phyloP scores from a whole-genome alignment of 805 yeast genomes.

The Candida quercuum region DNA sequence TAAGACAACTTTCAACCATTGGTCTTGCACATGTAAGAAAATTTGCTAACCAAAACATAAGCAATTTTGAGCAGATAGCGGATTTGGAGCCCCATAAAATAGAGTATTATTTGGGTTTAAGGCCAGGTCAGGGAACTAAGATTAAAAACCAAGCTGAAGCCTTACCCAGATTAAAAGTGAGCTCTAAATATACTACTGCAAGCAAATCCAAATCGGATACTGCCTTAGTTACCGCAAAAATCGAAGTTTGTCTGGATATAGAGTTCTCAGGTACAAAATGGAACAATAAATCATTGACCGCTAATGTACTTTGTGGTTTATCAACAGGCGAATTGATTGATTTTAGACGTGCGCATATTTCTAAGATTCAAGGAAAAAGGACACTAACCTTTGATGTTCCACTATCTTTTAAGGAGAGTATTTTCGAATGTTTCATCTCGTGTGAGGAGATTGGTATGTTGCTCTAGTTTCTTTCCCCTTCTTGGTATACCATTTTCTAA shows the following conservation, averaged over 20 bases:
- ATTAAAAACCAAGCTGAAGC: constrained; percentile 27
- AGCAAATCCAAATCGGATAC: constrained; percentile 3
- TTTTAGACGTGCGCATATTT: constrained; percentile 34
- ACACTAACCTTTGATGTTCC: constrained; percentile 24
- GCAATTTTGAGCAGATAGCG: constrained; percentile 26
- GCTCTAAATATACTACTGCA: constrained; percentile 12
- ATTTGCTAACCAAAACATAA: constrained; percentile 31
- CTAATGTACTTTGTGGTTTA: constrained; percentile 26
- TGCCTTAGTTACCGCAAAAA: constrained; percentile 18
- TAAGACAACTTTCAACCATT: constrained; percentile 44
- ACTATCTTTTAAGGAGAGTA: constrained; percentile 16
- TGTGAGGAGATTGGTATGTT: constrained; percentile 33
- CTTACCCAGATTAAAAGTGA: constrained; percentile 33
- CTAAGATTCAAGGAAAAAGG: constrained; percentile 21
- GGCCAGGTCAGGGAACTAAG: constrained; percentile 35
- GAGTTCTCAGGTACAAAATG: constrained; percentile 19
- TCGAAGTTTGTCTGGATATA: constrained; percentile 14
- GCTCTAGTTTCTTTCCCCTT: too few relatives aligned
- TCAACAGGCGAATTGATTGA: constrained; percentile 35
- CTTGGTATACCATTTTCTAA: too few relatives aligned
- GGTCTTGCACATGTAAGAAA: constrained; percentile 37
- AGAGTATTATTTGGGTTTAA: constrained; percentile 36
- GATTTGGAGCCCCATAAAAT: constrained; percentile 28
- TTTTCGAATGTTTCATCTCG: constrained; percentile 25
- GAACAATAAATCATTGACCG: constrained; percentile 29